A percentile compares a stretch with the other conserved stretches of the same genome.
phyloP scores from a whole-genome alignment of 2,329 filamentous ascomycete genomes.

The Cytospora piceae region DNA sequence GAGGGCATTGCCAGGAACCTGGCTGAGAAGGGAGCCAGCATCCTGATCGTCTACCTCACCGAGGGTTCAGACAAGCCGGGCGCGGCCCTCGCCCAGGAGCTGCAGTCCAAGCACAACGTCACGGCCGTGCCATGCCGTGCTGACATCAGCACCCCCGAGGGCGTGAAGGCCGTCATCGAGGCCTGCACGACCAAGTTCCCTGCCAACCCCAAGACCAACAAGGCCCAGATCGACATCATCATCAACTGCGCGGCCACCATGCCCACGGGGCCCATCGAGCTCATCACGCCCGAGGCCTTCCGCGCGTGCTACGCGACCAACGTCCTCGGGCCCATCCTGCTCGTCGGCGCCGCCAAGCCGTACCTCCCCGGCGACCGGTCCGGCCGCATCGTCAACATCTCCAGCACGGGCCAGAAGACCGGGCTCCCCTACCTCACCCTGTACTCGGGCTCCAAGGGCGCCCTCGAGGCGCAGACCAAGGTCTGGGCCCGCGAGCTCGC shows the following conservation, averaged over 20 bases:
- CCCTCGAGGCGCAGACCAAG: constrained; percentile 65
- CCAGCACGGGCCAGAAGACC: constrained; percentile 55
- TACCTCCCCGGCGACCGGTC: constrained; percentile 60
- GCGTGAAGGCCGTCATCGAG: constrained; percentile 56
- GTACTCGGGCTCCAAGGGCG: constrained; percentile 66
- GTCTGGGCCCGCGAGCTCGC: constrained; percentile 64
- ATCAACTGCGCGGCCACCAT: constrained; percentile 63
- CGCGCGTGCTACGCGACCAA: constrained; percentile 60
- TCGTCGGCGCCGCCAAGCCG: constrained; percentile 57
- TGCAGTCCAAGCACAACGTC: constrained; percentile 51
- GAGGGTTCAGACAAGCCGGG: constrained; percentile 55
- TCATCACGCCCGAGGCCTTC: constrained; percentile 55
- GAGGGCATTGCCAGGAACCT: constrained; percentile 61
- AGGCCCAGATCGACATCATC: constrained; percentile 59
- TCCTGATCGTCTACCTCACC: constrained; percentile 64
- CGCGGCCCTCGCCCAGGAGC: constrained; percentile 49
- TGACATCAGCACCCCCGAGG: constrained; percentile 61
- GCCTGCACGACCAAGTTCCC: constrained; percentile 50
- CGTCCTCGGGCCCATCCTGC: constrained; percentile 59
- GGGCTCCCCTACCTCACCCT: constrained; percentile 59
- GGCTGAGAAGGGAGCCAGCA: constrained; percentile 62
- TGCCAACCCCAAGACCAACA: constrained; percentile 35
- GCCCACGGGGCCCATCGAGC: constrained; percentile 49
- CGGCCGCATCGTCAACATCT: constrained; percentile 62
- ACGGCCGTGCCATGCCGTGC: constrained; percentile 62